phyloP scores from a whole-genome alignment of 805 yeast genomes.

The Candida parachauliodes region DNA sequence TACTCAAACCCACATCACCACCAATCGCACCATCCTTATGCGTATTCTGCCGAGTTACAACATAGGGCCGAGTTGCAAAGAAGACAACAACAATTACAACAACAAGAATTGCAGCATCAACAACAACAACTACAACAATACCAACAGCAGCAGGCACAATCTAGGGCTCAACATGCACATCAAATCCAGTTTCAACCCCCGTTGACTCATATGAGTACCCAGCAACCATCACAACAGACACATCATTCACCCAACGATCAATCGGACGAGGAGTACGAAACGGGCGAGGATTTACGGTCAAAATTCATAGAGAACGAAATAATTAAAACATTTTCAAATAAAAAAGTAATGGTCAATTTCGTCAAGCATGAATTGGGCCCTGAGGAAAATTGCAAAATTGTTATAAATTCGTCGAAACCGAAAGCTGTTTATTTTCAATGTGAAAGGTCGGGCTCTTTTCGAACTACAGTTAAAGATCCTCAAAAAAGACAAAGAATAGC shows the following conservation, averaged over 20 bases:
- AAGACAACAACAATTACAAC: constrained; percentile 16
- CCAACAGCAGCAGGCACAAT: constrained; percentile 9
- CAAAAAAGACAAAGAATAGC: constrained; percentile 45
- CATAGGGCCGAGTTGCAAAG: constrained; percentile 17
- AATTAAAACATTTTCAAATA: constrained; percentile 25
- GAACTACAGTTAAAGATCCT: constrained; percentile 46
- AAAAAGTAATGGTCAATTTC: constrained; percentile 25
- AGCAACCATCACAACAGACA: constrained; percentile 8
- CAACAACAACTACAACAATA: constrained; percentile 12
- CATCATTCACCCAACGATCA: constrained; percentile 1
- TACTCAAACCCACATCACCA: constrained; percentile 11
- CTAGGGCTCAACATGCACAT: constrained; percentile 10
- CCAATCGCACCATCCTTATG: constrained; percentile 3
- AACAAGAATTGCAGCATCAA: constrained; percentile 16
- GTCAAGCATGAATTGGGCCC: constrained; percentile 38
- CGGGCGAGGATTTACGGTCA: constrained; percentile 18
- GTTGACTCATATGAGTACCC: constrained; percentile 9
- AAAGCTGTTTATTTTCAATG: constrained; percentile 48
- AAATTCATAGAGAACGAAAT: constrained; percentile 29
- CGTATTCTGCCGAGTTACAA: constrained; percentile 17
- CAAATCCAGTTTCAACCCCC: constrained; percentile 12
- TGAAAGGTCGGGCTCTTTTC: constrained; percentile 42
- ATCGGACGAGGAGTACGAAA: constrained; percentile 11
- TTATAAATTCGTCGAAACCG: constrained; percentile 44
- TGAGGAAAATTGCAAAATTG: constrained; percentile 40